Evolutionary conservation across 2,329 filamentous ascomycete species (phyloP).

Genomic region (Penicillium corylophilum): DNA sequence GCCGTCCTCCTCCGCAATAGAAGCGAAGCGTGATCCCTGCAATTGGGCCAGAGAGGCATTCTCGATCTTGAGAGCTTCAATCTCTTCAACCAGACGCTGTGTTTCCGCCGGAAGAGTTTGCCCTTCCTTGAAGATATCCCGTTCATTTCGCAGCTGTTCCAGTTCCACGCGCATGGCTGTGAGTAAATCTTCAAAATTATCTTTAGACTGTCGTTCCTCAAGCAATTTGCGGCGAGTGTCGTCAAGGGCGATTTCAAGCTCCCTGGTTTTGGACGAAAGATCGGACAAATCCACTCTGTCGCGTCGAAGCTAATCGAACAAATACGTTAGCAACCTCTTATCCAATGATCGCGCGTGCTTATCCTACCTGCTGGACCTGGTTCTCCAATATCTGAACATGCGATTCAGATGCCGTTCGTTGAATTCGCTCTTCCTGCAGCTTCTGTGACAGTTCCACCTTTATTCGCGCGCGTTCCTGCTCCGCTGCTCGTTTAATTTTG

Average conservation of each 20-base stretch:
- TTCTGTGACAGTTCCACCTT: conserved; percentile 81
- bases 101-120: conserved; percentile 66
- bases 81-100: conserved; percentile 81
- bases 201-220: conserved; percentile 83
- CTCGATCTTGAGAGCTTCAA: conserved; percentile 62
- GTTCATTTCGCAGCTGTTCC: conserved; percentile 77
- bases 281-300: conserved; percentile 54
- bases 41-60: conserved; percentile 49
- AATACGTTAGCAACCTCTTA: conserved; percentile 2
- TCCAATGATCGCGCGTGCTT: neutral
- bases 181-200: conserved; percentile 90
- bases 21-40: conserved; percentile 53
- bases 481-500: conserved; percentile 74
- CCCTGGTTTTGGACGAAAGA: conserved; percentile 62
- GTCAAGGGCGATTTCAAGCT: conserved; percentile 77
- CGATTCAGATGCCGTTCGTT: conserved; percentile 72
- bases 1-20: conserved; percentile 60
- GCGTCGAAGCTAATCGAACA: conserved; percentile 38
- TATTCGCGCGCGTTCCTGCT: conserved; percentile 87
- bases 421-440: conserved; percentile 79
- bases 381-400: conserved; percentile 82
- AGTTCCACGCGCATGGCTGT: conserved; percentile 80
- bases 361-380: conserved; percentile 64
- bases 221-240: conserved; percentile 76
- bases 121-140: conserved; percentile 80